Conservation (phyloP, 441 rosid genomes). For the Bocquillonia castaneifolia region DNA sequence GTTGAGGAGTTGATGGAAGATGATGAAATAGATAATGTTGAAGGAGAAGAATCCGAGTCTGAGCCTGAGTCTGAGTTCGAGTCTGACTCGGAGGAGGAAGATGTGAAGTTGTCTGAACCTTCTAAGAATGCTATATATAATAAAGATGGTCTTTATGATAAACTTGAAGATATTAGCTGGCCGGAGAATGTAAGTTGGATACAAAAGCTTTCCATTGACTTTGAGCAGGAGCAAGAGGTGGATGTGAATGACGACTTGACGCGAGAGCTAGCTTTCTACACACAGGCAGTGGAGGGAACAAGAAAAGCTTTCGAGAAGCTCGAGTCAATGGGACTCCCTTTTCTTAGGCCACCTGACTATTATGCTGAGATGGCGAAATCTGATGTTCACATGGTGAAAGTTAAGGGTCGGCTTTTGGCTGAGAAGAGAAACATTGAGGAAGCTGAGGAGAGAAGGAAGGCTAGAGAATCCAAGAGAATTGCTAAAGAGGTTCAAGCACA, state of each 20-base stretch:
- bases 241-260: slow-evolving; percentile 82
- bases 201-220: slow-evolving; percentile 58
- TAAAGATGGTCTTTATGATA: slow-evolving; percentile 60
- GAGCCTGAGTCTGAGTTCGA: slow-evolving; percentile 27
- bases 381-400: slow-evolving; percentile 76
- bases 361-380: slow-evolving; percentile 89
- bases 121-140: slow-evolving; percentile 49
- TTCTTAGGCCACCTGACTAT: slow-evolving; percentile 76
- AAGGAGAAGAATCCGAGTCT: slow-evolving; percentile 39
- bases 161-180: slow-evolving; percentile 77
- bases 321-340: slow-evolving; percentile 52
- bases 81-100: slow-evolving; percentile 49
- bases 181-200: slow-evolving; percentile 62
- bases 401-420: slow-evolving; percentile 58
- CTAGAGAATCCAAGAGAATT: slow-evolving; percentile 64
- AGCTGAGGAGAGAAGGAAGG: slow-evolving; percentile 83
- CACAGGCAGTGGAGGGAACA: slow-evolving; percentile 74
- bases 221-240: slow-evolving; percentile 59
- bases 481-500: slow-evolving; percentile 78
- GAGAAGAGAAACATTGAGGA: slow-evolving; percentile 76
- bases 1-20: slow-evolving; percentile 37
- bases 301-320: slow-evolving; percentile 56
- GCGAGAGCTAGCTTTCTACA: slow-evolving; percentile 69
- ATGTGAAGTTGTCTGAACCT: slow-evolving; percentile 53
- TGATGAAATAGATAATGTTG: slow-evolving; percentile 37